Conservation (phyloP, 1,284 basidiomycete species). For the Ganoderma resinaceum region DNA sequence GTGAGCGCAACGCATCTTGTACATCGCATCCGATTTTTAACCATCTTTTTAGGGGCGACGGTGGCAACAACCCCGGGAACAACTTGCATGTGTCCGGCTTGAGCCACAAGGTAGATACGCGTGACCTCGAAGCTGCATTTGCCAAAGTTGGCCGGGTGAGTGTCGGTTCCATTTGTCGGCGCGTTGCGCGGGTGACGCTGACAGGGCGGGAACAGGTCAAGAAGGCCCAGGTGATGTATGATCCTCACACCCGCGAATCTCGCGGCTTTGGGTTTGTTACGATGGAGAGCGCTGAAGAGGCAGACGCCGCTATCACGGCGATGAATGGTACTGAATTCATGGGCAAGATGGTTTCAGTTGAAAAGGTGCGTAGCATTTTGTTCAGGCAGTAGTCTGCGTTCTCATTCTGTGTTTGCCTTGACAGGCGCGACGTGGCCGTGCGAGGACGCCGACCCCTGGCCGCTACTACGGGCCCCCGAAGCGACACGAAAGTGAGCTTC, state of each 20-base stretch:
- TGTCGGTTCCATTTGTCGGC: conserved; percentile 27
- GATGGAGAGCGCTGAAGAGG: conserved; percentile 88
- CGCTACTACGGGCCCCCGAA: conserved; percentile 94
- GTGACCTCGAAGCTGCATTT: conserved; percentile 89
- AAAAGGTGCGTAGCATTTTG: conserved; percentile 68
- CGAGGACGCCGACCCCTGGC: conserved; percentile 94
- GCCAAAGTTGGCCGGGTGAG: conserved; percentile 89
- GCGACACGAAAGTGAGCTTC: conserved; percentile 61
- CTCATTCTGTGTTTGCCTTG: conserved; percentile 18
- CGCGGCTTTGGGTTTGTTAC: conserved; percentile 99
- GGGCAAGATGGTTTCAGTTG: conserved; percentile 87
- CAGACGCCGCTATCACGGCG: conserved; percentile 87
- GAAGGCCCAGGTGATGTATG: conserved; percentile 95
- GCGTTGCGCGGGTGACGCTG: background rate
- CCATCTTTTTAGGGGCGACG: conserved; percentile 40
- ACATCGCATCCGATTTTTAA: background rate
- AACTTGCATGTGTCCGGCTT: conserved; percentile 96
- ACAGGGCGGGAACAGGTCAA: conserved; percentile 59
- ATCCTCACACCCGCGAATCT: conserved; percentile 95
- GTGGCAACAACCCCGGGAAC: conserved; percentile 86
- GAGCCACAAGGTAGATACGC: conserved; percentile 80
- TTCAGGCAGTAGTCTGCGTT: no score
- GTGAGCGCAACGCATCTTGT: conserved; percentile 45
- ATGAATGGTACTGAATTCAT: conserved; percentile 85
- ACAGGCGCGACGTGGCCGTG: conserved; percentile 92